Evolutionary conservation across 495 filamentous ascomycete genomes (phyloP).

Genomic region (Thozetella sp.): DNA sequence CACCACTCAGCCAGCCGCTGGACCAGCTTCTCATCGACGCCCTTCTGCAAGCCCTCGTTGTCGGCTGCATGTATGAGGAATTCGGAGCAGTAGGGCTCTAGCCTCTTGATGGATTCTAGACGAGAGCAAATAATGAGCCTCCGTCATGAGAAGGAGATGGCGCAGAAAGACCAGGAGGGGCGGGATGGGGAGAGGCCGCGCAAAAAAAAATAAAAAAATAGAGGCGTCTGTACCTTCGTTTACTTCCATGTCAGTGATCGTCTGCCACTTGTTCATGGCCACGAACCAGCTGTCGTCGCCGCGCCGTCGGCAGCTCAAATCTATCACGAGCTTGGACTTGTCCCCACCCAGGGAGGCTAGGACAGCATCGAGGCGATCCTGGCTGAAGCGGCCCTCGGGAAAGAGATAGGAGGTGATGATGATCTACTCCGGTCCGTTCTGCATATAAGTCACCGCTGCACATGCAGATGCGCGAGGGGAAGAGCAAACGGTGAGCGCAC

Average conservation of each 20-base stretch:
- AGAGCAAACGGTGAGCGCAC: slow-evolving; percentile 44
- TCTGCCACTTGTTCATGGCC: slow-evolving; percentile 98
- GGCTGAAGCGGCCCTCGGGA: slow-evolving; percentile 78
- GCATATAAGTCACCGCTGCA: slow-evolving; percentile 3
- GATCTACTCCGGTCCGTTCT: slow-evolving; percentile 59
- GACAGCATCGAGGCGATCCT: slow-evolving; percentile 69
- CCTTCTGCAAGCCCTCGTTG: slow-evolving; percentile 87
- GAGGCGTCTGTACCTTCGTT: slow-evolving; percentile 62
- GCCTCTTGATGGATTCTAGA: slow-evolving; percentile 75
- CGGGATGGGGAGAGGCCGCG: background rate
- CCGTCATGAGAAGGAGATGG: slow-evolving; percentile 1
- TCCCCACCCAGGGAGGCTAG: slow-evolving; percentile 71
- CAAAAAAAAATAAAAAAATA: background rate
- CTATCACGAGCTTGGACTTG: slow-evolving; percentile 84
- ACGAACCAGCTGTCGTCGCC: slow-evolving; percentile 80
- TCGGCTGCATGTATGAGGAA: slow-evolving; percentile 99
- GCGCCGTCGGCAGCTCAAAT: slow-evolving; percentile 82
- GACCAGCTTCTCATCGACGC: slow-evolving; percentile 87
- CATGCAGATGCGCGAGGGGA: background rate
- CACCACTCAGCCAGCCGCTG: slow-evolving; percentile 79
- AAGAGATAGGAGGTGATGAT: slow-evolving; percentile 85
- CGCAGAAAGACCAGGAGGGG: background rate
- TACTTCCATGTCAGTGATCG: slow-evolving; percentile 93
- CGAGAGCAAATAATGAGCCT: no score
- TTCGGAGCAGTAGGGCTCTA: slow-evolving; percentile 91